A percentile compares a stretch with the other conserved stretches of the same genome.
Evolutionary conservation across 805 yeast genomes (phyloP).

Genomic region (Wickerhamomyces silvicola): DNA sequence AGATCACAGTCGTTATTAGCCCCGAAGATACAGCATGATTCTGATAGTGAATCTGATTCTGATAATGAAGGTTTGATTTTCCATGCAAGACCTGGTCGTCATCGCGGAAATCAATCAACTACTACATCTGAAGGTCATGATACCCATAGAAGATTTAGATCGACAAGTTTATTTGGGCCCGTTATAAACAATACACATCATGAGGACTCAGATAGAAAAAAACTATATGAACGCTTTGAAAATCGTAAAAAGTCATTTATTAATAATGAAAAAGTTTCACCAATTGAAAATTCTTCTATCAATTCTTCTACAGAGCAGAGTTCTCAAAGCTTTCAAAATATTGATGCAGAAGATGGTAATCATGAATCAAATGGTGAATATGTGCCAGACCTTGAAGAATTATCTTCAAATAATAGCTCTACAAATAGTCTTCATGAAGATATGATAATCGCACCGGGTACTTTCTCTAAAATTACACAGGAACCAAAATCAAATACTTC

Average conservation of each 20-base stretch:
- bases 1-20: slow-evolving; percentile 18
- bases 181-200: slow-evolving; percentile 17
- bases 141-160: slow-evolving; percentile 19
- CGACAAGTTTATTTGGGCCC: slow-evolving; percentile 22
- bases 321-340: slow-evolving; percentile 14
- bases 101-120: slow-evolving; percentile 2
- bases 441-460: slow-evolving; percentile 7
- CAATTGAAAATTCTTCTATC: neutral
- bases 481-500: slow-evolving; percentile 6
- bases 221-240: neutral
- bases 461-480: slow-evolving; percentile 3
- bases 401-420: slow-evolving; percentile 23
- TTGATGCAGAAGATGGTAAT: slow-evolving; percentile 22
- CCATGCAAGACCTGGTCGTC: slow-evolving; percentile 13
- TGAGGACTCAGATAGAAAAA: slow-evolving; percentile 1
- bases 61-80: slow-evolving; percentile 24
- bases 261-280: slow-evolving; percentile 1
- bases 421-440: slow-evolving; percentile 14
- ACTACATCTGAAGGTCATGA: neutral
- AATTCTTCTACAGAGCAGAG: neutral
- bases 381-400: slow-evolving; percentile 19
- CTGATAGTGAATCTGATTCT: slow-evolving; percentile 12
- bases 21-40: slow-evolving; percentile 6
- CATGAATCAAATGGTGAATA: slow-evolving; percentile 1
- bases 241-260: neutral